These are phyloP conservation scores for Graphilbum sp. DNA, from an alignment of 2,329 filamentous ascomycete species.

Conservation along the genomic window DNA sequence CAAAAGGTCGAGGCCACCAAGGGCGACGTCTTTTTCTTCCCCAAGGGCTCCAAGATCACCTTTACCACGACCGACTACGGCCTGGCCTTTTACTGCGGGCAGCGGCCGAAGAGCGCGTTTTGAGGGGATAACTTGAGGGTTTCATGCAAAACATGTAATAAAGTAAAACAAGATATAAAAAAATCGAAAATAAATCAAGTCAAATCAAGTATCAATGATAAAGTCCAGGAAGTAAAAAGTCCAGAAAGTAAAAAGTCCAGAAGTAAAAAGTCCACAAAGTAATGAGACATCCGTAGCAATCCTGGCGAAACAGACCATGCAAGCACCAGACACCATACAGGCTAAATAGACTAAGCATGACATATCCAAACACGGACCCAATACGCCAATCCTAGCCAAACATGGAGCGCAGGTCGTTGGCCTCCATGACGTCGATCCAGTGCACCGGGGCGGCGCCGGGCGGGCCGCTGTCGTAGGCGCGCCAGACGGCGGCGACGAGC, in stretches of 20 bases:
- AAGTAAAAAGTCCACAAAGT: too few species aligned
- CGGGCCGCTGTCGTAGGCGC: conserved; percentile 18
- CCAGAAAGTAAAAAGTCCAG: too few species aligned
- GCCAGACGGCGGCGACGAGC: conserved; percentile 22
- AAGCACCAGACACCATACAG: too few species aligned
- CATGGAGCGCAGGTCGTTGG: conserved; percentile 4
- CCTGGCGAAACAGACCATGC: too few species aligned
- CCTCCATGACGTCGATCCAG: conserved; percentile 23
- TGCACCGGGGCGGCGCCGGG: conserved; percentile 14
- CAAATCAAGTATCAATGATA: too few species aligned
- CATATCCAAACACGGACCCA: too few species aligned
- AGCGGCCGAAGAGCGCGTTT: conserved; percentile 3
- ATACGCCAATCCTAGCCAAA: conserved; percentile 6
- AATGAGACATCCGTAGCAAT: too few species aligned
- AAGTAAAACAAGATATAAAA: neutral
- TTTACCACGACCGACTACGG: conserved; percentile 5
- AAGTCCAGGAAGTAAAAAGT: too few species aligned
- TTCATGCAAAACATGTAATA: neutral
- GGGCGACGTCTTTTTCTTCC: conserved; percentile 5
- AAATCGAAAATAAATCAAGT: neutral
- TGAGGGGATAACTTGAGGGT: neutral
- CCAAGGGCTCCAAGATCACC: conserved; percentile 3
- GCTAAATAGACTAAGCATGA: too few species aligned
- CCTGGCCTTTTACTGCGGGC: conserved; percentile 4
- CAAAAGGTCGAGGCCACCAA: conserved; percentile 2